phyloP scores from a whole-genome alignment of 306 rosid genomes.

The Crotalaria pallida region DNA sequence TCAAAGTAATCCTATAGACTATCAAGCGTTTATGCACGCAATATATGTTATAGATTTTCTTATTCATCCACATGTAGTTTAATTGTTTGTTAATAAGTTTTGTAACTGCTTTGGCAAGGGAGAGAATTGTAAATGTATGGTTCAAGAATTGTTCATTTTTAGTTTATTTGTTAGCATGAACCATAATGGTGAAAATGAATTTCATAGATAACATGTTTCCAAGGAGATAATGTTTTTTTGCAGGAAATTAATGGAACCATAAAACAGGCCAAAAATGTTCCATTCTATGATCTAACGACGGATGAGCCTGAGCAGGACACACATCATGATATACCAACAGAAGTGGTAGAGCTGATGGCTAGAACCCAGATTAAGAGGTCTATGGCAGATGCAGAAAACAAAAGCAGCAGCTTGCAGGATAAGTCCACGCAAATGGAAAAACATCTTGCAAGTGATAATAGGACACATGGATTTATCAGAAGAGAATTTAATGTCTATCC shows the following conservation, averaged over 20 bases:
- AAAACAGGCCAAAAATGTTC: constrained; percentile 23
- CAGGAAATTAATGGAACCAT: constrained; percentile 42
- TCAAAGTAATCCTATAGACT: neutral
- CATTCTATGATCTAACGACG: constrained; percentile 23
- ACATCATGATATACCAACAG: constrained; percentile 57
- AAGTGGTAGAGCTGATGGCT: constrained; percentile 65
- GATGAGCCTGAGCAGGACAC: constrained; percentile 34
- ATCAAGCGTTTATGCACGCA: neutral
- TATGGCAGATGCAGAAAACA: constrained; percentile 37
- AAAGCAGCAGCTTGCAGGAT: constrained; percentile 16
- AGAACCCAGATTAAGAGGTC: constrained; percentile 60
- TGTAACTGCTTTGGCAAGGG: no score
- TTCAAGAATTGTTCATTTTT: neutral
- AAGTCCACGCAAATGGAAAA: constrained; percentile 24
- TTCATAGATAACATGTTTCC: neutral
- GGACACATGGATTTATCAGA: constrained; percentile 20
- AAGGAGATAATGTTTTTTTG: constrained; percentile 5
- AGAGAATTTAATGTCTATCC: constrained; percentile 28
- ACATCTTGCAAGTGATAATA: neutral
- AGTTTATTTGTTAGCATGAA: neutral
- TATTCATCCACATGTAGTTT: neutral
- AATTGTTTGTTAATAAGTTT: no score
- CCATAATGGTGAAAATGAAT: neutral
- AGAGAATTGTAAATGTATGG: neutral
- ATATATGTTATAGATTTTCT: neutral